Evolutionary conservation across 2,329 filamentous ascomycete genomes (phyloP).

Genomic region (Neonectria coccinea): DNA sequence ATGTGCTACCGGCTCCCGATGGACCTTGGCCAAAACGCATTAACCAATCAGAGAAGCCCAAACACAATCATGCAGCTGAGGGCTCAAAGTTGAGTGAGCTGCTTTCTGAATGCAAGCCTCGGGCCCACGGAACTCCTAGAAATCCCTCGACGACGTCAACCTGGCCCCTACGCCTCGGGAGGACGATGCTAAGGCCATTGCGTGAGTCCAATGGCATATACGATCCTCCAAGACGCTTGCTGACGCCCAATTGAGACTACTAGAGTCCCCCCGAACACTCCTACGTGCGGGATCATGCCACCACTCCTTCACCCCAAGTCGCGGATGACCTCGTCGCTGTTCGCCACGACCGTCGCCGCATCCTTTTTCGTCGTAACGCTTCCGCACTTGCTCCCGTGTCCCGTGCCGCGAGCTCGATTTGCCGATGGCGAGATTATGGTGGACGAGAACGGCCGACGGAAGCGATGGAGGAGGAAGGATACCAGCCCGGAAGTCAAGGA

Average conservation of each 20-base stretch:
- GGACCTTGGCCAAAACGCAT: slow-evolving; percentile 6
- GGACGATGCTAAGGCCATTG: slow-evolving; percentile 43
- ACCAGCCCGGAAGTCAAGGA: slow-evolving; percentile 55
- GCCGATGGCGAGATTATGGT: slow-evolving; percentile 73
- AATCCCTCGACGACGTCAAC: slow-evolving; percentile 45
- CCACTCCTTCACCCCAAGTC: slow-evolving; percentile 94
- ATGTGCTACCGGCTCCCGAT: slow-evolving; percentile 11
- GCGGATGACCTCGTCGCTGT: slow-evolving; percentile 91
- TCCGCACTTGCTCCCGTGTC: slow-evolving; percentile 92
- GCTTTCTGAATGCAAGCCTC: slow-evolving; percentile 36
- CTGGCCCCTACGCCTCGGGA: slow-evolving; percentile 36
- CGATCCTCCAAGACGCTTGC: slow-evolving; percentile 20
- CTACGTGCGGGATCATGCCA: slow-evolving; percentile 68
- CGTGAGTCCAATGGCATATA: slow-evolving; percentile 44
- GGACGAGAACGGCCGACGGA: slow-evolving; percentile 60
- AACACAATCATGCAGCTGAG: slow-evolving; percentile 35
- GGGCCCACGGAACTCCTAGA: slow-evolving; percentile 40
- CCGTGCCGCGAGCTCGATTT: slow-evolving; percentile 79
- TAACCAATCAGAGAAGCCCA: slow-evolving; percentile 38
- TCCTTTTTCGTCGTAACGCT: slow-evolving; percentile 93
- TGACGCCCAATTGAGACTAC: slow-evolving; percentile 45
- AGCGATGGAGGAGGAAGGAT: slow-evolving; percentile 57
- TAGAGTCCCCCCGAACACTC: slow-evolving; percentile 38
- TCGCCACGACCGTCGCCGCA: slow-evolving; percentile 89
- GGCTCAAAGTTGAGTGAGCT: slow-evolving; percentile 35